A percentile compares a stretch with the other conserved stretches of the same genome.
Conservation (phyloP, 768 basidiomycete genomes). For the Hygrophoropsis aurantiaca region DNA sequence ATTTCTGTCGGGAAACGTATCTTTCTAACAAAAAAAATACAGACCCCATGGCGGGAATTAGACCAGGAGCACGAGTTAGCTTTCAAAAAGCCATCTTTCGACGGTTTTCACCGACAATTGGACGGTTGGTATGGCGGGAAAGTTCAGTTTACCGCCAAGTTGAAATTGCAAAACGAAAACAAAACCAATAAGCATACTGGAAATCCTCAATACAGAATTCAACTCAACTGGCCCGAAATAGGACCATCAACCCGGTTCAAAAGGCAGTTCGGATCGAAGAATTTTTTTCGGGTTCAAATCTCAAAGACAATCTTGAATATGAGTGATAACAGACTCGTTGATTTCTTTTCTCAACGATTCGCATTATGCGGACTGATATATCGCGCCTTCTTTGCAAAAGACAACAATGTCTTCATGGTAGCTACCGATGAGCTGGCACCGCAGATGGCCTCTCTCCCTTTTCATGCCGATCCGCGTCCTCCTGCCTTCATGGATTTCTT, state of each 20-base stretch:
- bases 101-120: slow-evolving; percentile 36
- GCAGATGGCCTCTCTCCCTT: not conserved
- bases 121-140: slow-evolving; percentile 62
- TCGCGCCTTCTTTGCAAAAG: slow-evolving; percentile 62
- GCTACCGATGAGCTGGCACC: slow-evolving; percentile 47
- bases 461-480: slow-evolving; percentile 6
- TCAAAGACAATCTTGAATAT: slow-evolving; percentile 31
- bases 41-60: slow-evolving; percentile 66
- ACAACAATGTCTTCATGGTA: slow-evolving; percentile 53
- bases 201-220: slow-evolving; percentile 31
- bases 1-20: slow-evolving; percentile 14
- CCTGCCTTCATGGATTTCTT: slow-evolving; percentile 48
- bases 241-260: slow-evolving; percentile 57
- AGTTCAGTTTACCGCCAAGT: slow-evolving; percentile 51
- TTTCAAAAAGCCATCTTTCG: slow-evolving; percentile 21
- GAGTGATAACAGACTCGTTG: slow-evolving; percentile 29
- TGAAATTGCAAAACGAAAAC: slow-evolving; percentile 8
- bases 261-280: slow-evolving; percentile 64
- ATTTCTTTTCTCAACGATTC: slow-evolving; percentile 49
- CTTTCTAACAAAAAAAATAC: not conserved
- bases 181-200: slow-evolving; percentile 2
- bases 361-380: slow-evolving; percentile 55
- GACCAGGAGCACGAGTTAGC: slow-evolving; percentile 48
- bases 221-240: slow-evolving; percentile 48
- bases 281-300: slow-evolving; percentile 52